phyloP scores from a whole-genome alignment of 2,329 filamentous ascomycete genomes.

The Aspergillus udagawae region DNA sequence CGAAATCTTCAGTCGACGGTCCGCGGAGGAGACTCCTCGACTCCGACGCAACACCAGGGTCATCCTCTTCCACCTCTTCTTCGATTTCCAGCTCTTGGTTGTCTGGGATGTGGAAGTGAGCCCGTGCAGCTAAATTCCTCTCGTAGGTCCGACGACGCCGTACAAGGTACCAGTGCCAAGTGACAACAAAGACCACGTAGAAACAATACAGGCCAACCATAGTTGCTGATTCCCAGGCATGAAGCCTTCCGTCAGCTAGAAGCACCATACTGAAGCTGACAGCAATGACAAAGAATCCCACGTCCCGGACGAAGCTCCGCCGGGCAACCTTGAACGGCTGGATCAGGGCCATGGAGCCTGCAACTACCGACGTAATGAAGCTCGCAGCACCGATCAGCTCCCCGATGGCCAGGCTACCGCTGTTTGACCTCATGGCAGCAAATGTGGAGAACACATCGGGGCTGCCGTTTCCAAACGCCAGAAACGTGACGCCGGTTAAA shows the following conservation, averaged over 20 bases:
- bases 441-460: conserved; percentile 99
- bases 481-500: conserved; percentile 89
- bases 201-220: conserved; percentile 93
- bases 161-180: conserved; percentile 83
- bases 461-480: conserved; percentile 96
- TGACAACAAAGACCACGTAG: conserved; percentile 83
- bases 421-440: conserved; percentile 94
- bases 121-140: conserved; percentile 67
- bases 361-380: conserved; percentile 95
- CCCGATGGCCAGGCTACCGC: conserved; percentile 92
- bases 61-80: conserved; percentile 55
- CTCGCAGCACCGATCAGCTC: conserved; percentile 91
- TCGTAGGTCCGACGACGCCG: conserved; percentile 59
- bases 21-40: conserved; percentile 44
- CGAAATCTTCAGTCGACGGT: conserved; percentile 60
- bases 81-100: conserved; percentile 57
- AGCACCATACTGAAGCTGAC: conserved; percentile 84
- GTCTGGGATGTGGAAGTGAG: conserved; percentile 64
- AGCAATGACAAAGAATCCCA: conserved; percentile 85
- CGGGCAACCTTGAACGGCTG: conserved; percentile 87
- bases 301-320: conserved; percentile 85
- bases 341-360: conserved; percentile 96
- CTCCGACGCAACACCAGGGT: conserved; percentile 43
- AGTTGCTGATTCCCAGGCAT: conserved; percentile 79
- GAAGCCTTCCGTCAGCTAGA: conserved; percentile 75